phyloP scores from a whole-genome alignment of 2,329 filamentous ascomycete genomes.

The Leptosphaerulina australis region DNA sequence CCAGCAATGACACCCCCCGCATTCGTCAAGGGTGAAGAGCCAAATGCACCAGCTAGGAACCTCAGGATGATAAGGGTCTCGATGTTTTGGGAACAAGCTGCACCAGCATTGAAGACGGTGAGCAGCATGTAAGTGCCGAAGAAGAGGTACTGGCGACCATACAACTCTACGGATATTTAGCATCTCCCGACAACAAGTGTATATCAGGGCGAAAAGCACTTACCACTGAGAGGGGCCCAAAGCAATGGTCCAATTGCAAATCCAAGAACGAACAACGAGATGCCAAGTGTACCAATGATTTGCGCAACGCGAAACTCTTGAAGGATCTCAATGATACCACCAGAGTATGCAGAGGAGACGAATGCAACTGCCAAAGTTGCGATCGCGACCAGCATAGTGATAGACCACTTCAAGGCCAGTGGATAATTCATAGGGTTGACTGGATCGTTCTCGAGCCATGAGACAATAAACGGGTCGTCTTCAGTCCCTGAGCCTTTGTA shows the following conservation, averaged over 20 bases:
- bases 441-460: constrained; percentile 70
- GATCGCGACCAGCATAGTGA: constrained; percentile 67
- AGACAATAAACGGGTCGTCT: constrained; percentile 71
- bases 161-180: constrained; percentile 56
- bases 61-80: constrained; percentile 54
- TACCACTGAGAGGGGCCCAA: constrained; percentile 61
- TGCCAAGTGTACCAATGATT: constrained; percentile 65
- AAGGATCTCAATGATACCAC: constrained; percentile 62
- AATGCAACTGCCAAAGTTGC: constrained; percentile 73
- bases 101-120: constrained; percentile 51
- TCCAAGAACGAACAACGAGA: constrained; percentile 69
- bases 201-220: neutral
- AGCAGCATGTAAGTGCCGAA: constrained; percentile 45
- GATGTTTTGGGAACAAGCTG: constrained; percentile 54
- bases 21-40: constrained; percentile 53
- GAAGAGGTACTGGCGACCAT: constrained; percentile 53
- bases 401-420: constrained; percentile 66
- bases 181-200: too few relatives aligned
- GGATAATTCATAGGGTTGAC: constrained; percentile 70
- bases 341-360: constrained; percentile 70
- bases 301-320: constrained; percentile 59
- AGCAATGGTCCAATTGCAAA: constrained; percentile 67
- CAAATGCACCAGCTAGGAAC: constrained; percentile 52
- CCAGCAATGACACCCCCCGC: constrained; percentile 48
- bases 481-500: constrained; percentile 61